phyloP scores from a whole-genome alignment of 345 rosid genomes.

The Citrus inodora region DNA sequence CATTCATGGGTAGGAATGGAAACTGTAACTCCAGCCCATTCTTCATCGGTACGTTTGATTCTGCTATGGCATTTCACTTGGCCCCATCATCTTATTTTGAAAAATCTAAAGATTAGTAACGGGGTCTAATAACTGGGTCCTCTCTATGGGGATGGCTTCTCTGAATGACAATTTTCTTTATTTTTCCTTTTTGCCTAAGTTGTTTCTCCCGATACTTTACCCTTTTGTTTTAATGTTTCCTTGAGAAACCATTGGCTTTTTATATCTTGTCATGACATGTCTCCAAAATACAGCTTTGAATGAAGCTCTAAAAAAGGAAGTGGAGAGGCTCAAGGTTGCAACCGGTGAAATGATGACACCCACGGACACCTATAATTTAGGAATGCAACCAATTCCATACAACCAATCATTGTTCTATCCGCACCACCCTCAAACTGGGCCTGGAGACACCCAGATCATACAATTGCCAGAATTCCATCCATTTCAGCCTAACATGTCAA shows the following conservation, averaged over 20 bases:
- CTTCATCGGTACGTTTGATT: background rate
- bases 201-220: background rate
- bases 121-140: background rate
- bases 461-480: slow-evolving; percentile 58
- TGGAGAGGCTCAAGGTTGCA: slow-evolving; percentile 70
- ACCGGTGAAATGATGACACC: slow-evolving; percentile 68
- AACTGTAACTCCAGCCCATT: background rate
- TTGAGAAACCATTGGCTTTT: background rate
- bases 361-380: slow-evolving; percentile 58
- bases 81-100: background rate
- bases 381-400: slow-evolving; percentile 63
- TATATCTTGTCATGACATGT: slow-evolving; percentile 6
- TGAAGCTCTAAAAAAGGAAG: slow-evolving; percentile 86
- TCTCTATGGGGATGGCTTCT: background rate
- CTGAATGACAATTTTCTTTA: background rate
- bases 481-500: slow-evolving; percentile 41
- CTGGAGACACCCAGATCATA: slow-evolving; percentile 32
- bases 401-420: slow-evolving; percentile 43
- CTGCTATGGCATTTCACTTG: no score
- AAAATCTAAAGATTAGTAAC: background rate
- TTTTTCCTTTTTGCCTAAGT: background rate
- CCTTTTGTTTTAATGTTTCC: no score
- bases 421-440: slow-evolving; percentile 41
- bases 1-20: background rate
- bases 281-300: slow-evolving; percentile 51